A percentile compares a stretch with the other conserved stretches of the same genome.
Conservation (phyloP, 805 yeast genomes). For the Saccharomycopsis schoenii region DNA sequence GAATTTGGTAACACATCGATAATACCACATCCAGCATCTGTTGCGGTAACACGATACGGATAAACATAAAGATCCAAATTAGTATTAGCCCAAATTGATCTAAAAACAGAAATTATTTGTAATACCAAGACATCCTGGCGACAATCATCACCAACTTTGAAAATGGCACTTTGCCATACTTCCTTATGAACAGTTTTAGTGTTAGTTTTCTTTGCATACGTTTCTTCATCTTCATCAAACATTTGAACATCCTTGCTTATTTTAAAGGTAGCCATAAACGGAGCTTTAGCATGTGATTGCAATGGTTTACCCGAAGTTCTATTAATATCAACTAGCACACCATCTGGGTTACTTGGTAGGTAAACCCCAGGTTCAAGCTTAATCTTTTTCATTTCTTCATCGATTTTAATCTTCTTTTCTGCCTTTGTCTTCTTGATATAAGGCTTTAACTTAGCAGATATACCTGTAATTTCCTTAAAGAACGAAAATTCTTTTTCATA, state of each 20-base stretch:
- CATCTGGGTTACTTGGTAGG: conserved; percentile 94
- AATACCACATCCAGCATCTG: conserved; percentile 99
- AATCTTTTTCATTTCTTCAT: conserved; percentile 84
- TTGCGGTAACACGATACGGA: conserved; percentile 94
- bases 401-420: conserved; percentile 91
- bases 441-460: conserved; percentile 92
- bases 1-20: conserved; percentile 96
- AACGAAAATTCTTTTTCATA: conserved; percentile 81
- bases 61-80: conserved; percentile 87
- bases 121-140: conserved; percentile 93
- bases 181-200: conserved; percentile 36
- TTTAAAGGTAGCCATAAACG: conserved; percentile 92
- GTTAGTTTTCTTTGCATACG: conserved; percentile 21
- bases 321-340: conserved; percentile 83
- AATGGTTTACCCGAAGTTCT: conserved; percentile 88
- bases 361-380: conserved; percentile 74
- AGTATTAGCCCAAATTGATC: conserved; percentile 78
- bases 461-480: conserved; percentile 83
- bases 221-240: conserved; percentile 24
- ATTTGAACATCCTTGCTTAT: conserved; percentile 50
- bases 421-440: conserved; percentile 90
- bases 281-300: conserved; percentile 98
- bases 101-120: conserved; percentile 83
- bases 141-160: conserved; percentile 98
- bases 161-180: conserved; percentile 89